These are phyloP conservation scores for Lachnellula occidentalis DNA, from an alignment of 2,329 filamentous ascomycete species.

Conservation along the genomic window DNA sequence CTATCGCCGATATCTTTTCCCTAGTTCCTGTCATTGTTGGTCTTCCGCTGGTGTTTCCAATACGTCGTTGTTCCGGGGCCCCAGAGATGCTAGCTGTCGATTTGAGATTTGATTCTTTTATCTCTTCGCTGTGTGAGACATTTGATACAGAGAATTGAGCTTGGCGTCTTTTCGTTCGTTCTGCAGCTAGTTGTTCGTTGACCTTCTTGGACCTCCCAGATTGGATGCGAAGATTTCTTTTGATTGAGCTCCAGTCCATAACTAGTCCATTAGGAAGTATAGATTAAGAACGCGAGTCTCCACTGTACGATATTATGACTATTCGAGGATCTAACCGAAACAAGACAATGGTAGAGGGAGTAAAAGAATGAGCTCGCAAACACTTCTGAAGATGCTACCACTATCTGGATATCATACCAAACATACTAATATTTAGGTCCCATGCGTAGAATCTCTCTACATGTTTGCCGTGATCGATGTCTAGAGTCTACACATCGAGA, in stretches of 20 bases:
- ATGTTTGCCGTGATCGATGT: neutral
- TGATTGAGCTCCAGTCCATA: neutral
- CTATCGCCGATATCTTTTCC: neutral
- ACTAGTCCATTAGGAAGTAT: neutral
- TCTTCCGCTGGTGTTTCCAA: neutral
- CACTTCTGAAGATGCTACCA: neutral
- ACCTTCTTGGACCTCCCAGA: neutral
- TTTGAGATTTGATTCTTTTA: neutral
- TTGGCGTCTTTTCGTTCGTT: neutral
- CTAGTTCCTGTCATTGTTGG: neutral
- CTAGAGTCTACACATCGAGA: neutral
- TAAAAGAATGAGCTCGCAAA: neutral
- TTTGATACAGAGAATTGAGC: neutral
- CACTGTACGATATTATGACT: neutral
- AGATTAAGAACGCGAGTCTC: neutral
- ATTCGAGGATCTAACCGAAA: neutral
- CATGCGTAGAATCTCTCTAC: neutral
- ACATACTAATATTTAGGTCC: neutral
- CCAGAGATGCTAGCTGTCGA: neutral
- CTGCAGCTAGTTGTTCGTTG: neutral
- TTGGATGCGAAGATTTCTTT: neutral
- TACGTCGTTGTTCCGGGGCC: neutral
- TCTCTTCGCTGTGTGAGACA: neutral
- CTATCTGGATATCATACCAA: neutral
- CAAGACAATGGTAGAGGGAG: neutral